phyloP scores from a whole-genome alignment of 2,329 filamentous ascomycete species.

The Apiospora saccharicola region DNA sequence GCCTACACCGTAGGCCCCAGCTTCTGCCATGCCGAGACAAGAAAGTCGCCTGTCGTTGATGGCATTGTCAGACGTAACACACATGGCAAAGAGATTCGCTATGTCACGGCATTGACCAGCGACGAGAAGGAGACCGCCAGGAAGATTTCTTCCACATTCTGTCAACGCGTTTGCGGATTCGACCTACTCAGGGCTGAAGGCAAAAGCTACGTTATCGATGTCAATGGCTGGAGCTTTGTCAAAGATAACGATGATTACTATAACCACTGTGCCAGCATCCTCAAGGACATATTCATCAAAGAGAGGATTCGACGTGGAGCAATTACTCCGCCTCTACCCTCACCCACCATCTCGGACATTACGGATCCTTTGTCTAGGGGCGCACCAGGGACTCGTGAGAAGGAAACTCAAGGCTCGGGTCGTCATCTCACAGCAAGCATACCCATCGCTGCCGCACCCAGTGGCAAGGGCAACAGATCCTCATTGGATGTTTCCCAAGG shows the following conservation, averaged over 20 bases:
- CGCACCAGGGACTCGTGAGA: constrained; percentile 34
- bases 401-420: constrained; percentile 41
- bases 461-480: constrained; percentile 30
- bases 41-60: constrained; percentile 97
- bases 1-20: constrained; percentile 94
- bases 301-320: constrained; percentile 74
- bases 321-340: constrained; percentile 63
- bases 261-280: constrained; percentile 84
- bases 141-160: constrained; percentile 90
- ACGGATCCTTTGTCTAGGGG: constrained; percentile 43
- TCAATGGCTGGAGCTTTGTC: constrained; percentile 99
- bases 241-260: constrained; percentile 99
- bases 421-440: constrained; percentile 29
- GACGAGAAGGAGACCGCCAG: constrained; percentile 87
- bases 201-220: constrained; percentile 96
- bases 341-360: constrained; percentile 54
- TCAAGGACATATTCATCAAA: constrained; percentile 86
- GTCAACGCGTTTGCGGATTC: constrained; percentile 94
- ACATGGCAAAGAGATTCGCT: constrained; percentile 95
- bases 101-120: constrained; percentile 83
- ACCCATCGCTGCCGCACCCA: constrained; percentile 25
- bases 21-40: constrained; percentile 95
- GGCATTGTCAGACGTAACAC: constrained; percentile 95
- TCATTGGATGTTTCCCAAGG: constrained; percentile 29
- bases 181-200: constrained; percentile 88